Conservation (phyloP, 495 filamentous ascomycete species). For the Evernia prunastri region DNA sequence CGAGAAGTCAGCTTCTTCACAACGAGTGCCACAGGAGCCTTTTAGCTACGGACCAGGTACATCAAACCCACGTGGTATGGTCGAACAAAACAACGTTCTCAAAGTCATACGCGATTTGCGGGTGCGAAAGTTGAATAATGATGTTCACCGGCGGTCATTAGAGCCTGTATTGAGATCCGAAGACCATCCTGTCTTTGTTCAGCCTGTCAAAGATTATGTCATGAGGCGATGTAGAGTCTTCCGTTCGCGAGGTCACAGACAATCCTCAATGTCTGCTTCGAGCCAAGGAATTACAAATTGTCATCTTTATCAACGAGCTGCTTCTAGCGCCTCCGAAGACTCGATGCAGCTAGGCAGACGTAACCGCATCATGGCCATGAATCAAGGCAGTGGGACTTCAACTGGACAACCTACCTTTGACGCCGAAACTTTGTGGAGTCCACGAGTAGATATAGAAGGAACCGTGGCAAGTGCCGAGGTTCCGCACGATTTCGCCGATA, state of each 20-base stretch:
- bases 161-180: not conserved
- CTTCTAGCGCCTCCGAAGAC: slow-evolving; percentile 1
- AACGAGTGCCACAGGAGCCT: not conserved
- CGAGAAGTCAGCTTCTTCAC: not conserved
- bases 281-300: not conserved
- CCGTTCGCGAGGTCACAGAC: not conserved
- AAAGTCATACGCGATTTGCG: not conserved
- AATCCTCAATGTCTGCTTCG: not conserved
- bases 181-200: not conserved
- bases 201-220: slow-evolving; percentile 6
- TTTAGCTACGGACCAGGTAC: not conserved
- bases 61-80: too few species aligned
- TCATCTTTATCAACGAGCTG: not conserved
- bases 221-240: not conserved
- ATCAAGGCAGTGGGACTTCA: not conserved
- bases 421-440: not conserved
- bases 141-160: not conserved
- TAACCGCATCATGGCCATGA: not conserved
- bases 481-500: not conserved
- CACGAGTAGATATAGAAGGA: not conserved
- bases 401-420: not conserved
- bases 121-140: not conserved
- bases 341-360: not conserved
- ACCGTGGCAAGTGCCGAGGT: not conserved
- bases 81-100: not conserved